Conservation (phyloP, 805 yeast species). For the Teunomyces funiuensis region DNA sequence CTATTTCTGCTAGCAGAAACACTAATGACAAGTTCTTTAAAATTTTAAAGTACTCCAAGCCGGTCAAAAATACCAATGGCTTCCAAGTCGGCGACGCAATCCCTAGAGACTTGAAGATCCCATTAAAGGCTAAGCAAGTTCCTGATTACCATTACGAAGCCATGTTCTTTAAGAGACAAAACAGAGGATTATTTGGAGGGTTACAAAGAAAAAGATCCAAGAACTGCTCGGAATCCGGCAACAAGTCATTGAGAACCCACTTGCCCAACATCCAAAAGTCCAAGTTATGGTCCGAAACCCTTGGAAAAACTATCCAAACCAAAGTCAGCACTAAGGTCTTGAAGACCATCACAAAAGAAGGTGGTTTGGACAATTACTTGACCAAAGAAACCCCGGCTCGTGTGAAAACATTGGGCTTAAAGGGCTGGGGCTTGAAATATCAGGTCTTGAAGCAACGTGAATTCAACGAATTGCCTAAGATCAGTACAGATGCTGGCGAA, state of each 20-base stretch:
- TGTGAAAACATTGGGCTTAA: slow-evolving; percentile 86
- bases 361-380: slow-evolving; percentile 89
- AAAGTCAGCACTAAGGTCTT: slow-evolving; percentile 78
- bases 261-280: slow-evolving; percentile 77
- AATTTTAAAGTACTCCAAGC: slow-evolving; percentile 39
- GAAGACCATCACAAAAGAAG: slow-evolving; percentile 86
- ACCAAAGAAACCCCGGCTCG: slow-evolving; percentile 86
- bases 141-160: slow-evolving; percentile 65
- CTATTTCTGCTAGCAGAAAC: slow-evolving; percentile 1
- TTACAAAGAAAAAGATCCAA: slow-evolving; percentile 75
- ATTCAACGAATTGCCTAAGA: slow-evolving; percentile 39
- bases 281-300: slow-evolving; percentile 80
- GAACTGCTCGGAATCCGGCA: slow-evolving; percentile 72
- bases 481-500: slow-evolving; percentile 22
- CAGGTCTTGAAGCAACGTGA: slow-evolving; percentile 55
- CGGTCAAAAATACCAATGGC: slow-evolving; percentile 29
- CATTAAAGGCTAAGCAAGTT: slow-evolving; percentile 18
- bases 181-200: slow-evolving; percentile 90
- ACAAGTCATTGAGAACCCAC: slow-evolving; percentile 73
- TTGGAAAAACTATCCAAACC: slow-evolving; percentile 55
- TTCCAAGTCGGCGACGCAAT: slow-evolving; percentile 39
- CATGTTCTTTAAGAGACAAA: slow-evolving; percentile 74
- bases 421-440: slow-evolving; percentile 89
- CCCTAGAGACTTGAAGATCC: slow-evolving; percentile 25
- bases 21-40: slow-evolving; percentile 37